Conservation (phyloP, 805 yeast genomes). For the Saturnispora saitoi region DNA sequence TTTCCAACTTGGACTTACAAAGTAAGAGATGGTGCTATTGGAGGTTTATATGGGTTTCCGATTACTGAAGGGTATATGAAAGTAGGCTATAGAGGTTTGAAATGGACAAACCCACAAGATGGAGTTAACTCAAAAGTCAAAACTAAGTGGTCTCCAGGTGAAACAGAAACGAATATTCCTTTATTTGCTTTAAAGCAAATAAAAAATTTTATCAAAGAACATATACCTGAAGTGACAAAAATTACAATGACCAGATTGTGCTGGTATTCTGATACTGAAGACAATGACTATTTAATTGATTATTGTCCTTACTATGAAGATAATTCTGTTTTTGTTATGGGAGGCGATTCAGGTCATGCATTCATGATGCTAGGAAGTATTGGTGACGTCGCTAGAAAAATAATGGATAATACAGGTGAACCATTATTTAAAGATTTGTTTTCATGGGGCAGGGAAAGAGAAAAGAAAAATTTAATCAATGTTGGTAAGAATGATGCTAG, state of each 20-base stretch:
- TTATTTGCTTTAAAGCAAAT: slow-evolving; percentile 21
- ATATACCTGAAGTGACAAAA: slow-evolving; percentile 22
- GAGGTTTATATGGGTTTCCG: slow-evolving; percentile 28
- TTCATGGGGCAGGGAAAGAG: slow-evolving; percentile 24
- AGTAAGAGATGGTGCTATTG: slow-evolving; percentile 25
- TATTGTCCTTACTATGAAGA: slow-evolving; percentile 25
- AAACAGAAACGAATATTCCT: slow-evolving; percentile 23
- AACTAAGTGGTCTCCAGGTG: slow-evolving; percentile 21
- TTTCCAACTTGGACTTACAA: slow-evolving; percentile 27
- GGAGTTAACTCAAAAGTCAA: slow-evolving; percentile 19
- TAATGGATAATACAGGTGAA: slow-evolving; percentile 14
- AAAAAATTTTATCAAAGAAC: slow-evolving; percentile 20
- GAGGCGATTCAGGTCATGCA: slow-evolving; percentile 35
- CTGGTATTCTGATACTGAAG: slow-evolving; percentile 32
- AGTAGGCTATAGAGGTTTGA: slow-evolving; percentile 26
- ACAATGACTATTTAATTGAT: slow-evolving; percentile 30
- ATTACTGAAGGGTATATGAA: slow-evolving; percentile 22
- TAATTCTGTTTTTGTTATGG: slow-evolving; percentile 26
- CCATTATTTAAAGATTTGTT: slow-evolving; percentile 16
- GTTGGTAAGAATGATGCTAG: slow-evolving; percentile 22
- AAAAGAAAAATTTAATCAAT: slow-evolving; percentile 19
- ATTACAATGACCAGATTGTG: slow-evolving; percentile 22
- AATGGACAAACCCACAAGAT: slow-evolving; percentile 23
- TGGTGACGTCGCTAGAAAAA: slow-evolving; percentile 22
- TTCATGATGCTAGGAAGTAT: slow-evolving; percentile 31